A percentile compares a stretch with the other conserved stretches of the same genome.
Evolutionary conservation across 495 filamentous ascomycete genomes (phyloP).

Genomic region (Filosporella fistucella): DNA sequence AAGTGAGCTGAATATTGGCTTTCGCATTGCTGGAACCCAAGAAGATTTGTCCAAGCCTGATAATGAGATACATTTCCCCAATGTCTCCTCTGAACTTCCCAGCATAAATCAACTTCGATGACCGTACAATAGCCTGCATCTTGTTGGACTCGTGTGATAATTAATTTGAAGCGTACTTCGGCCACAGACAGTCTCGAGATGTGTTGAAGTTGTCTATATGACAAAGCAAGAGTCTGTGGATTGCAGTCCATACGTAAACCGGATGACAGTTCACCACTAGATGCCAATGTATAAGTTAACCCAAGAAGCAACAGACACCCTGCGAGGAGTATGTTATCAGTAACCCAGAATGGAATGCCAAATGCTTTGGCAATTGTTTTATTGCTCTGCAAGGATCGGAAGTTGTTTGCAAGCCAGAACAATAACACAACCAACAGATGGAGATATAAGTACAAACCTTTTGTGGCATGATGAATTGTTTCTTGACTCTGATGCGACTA

Average conservation of each 20-base stretch:
- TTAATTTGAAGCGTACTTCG: background rate
- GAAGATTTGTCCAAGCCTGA: conserved; percentile 36
- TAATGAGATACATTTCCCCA: conserved; percentile 17
- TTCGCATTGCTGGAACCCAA: conserved; percentile 52
- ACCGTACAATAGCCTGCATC: background rate
- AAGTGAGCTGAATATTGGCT: conserved; percentile 52
- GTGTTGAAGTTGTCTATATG: background rate
- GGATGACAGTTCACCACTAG: conserved; percentile 11
- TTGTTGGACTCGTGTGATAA: background rate
- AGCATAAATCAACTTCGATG: conserved; percentile 11
- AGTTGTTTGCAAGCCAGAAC: conserved; percentile 3
- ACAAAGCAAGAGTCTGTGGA: conserved; percentile 7
- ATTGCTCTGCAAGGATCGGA: conserved; percentile 4
- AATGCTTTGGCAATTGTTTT: conserved; percentile 10
- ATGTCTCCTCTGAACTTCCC: conserved; percentile 7
- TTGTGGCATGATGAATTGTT: too few relatives aligned
- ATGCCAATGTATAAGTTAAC: too few relatives aligned
- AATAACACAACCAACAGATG: conserved; percentile 3
- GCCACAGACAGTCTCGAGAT: conserved; percentile 13
- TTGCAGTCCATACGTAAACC: conserved; percentile 13
- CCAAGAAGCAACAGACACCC: too few relatives aligned
- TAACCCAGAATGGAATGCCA: conserved; percentile 12
- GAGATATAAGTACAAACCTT: background rate
- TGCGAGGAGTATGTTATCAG: conserved; percentile 3
- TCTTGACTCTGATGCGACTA: background rate